Percentiles rank a stretch among this genome's conserved stretches.
These are phyloP conservation scores for Xylariaceae sp. DNA, from an alignment of 2,329 filamentous ascomycete genomes.

Conservation along the genomic window DNA sequence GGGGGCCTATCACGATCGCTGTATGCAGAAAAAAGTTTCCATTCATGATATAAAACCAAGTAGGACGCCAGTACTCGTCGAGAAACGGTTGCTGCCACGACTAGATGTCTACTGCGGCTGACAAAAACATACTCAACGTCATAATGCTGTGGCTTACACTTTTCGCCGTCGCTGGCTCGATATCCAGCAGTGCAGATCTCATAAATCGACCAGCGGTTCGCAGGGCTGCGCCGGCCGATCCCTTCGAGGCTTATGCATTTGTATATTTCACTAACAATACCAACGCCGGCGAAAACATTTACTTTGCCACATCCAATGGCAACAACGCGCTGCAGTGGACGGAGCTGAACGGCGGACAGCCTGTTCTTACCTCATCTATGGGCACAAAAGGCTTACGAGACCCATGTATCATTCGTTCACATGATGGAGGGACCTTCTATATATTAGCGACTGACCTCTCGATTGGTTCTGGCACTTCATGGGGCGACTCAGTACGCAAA, in stretches of 20 bases:
- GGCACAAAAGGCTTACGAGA: conserved; percentile 56
- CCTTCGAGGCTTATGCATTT: conserved; percentile 51
- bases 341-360: conserved; percentile 51
- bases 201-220: conserved; percentile 14
- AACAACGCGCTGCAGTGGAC: conserved; percentile 56
- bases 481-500: conserved; percentile 49
- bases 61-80: background rate
- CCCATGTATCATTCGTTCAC: conserved; percentile 55
- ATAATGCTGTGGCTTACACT: conserved; percentile 10
- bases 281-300: conserved; percentile 53
- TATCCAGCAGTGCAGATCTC: conserved; percentile 3
- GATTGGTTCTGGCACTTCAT: conserved; percentile 56
- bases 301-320: conserved; percentile 53
- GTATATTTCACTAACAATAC: conserved; percentile 54
- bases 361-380: conserved; percentile 47
- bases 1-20: background rate
- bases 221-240: conserved; percentile 3
- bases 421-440: conserved; percentile 54
- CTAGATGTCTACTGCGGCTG: background rate
- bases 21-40: background rate
- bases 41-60: background rate
- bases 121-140: background rate
- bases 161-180: conserved; percentile 3
- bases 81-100: background rate
- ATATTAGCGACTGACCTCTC: conserved; percentile 56